A percentile compares a stretch with the other conserved stretches of the same genome.
phyloP scores from a whole-genome alignment of 345 rosid genomes.

The Eucalyptus sp. region DNA sequence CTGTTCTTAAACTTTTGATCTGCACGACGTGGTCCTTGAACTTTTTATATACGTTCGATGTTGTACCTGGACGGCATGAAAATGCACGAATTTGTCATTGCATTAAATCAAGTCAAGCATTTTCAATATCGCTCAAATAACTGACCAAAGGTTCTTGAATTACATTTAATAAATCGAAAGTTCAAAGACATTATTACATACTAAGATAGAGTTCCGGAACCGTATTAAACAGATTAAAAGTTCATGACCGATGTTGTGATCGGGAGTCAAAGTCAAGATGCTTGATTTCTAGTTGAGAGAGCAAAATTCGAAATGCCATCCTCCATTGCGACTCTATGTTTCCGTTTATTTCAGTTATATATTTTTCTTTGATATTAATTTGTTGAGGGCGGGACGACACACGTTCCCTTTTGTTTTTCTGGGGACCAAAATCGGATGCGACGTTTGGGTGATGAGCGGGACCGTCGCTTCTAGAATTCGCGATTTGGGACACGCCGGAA shows the following conservation, averaged over 20 bases:
- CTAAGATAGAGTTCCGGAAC: fast-evolving
- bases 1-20: fast-evolving
- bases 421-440: background rate
- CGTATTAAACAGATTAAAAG: fast-evolving
- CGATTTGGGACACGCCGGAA: background rate
- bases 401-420: background rate
- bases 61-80: fast-evolving
- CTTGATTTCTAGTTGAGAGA: background rate
- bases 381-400: background rate
- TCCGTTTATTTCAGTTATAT: background rate
- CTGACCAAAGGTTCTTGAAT: too few species aligned
- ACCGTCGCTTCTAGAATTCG: background rate
- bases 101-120: background rate
- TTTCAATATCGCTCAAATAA: background rate
- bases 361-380: background rate
- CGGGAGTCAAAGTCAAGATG: too few species aligned
- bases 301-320: background rate
- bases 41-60: fast-evolving
- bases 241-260: background rate
- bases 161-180: background rate
- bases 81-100: background rate
- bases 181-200: fast-evolving
- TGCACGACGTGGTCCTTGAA: fast-evolving
- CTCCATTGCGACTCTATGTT: background rate
- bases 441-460: background rate